These are phyloP conservation scores for Schwanniomyces etchellsii DNA, from an alignment of 1,139 yeast genomes.

Conservation along the genomic window DNA sequence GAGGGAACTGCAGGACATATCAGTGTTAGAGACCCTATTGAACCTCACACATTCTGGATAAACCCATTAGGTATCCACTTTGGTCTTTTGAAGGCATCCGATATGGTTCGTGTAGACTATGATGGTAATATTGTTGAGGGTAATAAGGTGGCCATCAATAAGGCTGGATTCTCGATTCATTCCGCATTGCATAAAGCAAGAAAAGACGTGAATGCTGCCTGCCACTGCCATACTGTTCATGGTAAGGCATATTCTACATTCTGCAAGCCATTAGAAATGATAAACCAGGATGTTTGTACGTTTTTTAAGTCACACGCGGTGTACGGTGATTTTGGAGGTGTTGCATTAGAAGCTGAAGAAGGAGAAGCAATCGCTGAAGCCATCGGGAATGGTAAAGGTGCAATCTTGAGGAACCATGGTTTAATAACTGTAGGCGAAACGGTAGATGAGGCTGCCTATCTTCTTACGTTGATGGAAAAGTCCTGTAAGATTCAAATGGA, in stretches of 20 bases:
- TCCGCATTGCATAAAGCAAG: conserved; percentile 71
- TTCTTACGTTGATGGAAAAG: conserved; percentile 64
- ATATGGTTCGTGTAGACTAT: conserved; percentile 73
- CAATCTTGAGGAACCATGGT: conserved; percentile 75
- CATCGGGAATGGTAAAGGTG: conserved; percentile 57
- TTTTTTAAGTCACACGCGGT: conserved; percentile 65
- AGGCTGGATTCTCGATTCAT: conserved; percentile 80
- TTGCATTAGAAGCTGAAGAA: conserved; percentile 70
- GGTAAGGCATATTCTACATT: conserved; percentile 75
- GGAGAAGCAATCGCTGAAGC: conserved; percentile 65
- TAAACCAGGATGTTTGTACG: conserved; percentile 71
- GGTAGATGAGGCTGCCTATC: conserved; percentile 78
- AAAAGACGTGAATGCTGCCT: conserved; percentile 77
- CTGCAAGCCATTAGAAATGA: conserved; percentile 69
- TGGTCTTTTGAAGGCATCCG: conserved; percentile 61
- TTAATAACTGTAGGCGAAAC: conserved; percentile 70
- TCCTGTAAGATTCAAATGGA: conserved; percentile 67
- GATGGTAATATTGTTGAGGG: conserved; percentile 69
- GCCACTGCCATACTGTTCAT: conserved; percentile 70
- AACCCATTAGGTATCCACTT: conserved; percentile 74
- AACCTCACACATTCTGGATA: conserved; percentile 70
- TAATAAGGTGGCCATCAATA: conserved; percentile 59
- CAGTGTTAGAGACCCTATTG: conserved; percentile 72
- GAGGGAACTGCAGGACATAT: conserved; percentile 83
- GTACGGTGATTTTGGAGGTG: conserved; percentile 70